A percentile compares a stretch with the other conserved stretches of the same genome.
phyloP scores from a whole-genome alignment of 2,329 filamentous ascomycete species.

The Dactylonectria estremocensis region DNA sequence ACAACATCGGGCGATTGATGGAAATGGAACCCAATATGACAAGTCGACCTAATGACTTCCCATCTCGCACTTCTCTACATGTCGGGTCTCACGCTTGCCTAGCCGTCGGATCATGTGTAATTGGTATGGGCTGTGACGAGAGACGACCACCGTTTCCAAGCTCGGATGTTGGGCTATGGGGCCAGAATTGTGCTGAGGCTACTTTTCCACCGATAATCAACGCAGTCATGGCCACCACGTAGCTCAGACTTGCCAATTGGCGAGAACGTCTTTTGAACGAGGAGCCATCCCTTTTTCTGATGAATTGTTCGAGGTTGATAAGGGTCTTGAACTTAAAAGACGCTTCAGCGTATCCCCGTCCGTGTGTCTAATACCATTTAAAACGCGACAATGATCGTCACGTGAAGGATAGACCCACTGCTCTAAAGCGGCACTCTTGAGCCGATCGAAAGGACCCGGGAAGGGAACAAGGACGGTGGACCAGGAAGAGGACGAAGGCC shows the following conservation, averaged over 20 bases:
- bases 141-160: conserved; percentile 14
- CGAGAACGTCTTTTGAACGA: conserved; percentile 4
- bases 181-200: conserved; percentile 10
- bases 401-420: neutral
- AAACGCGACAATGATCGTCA: conserved; percentile 1
- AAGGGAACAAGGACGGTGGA: neutral
- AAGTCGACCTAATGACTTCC: no score
- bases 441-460: neutral
- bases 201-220: conserved; percentile 10
- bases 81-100: no score
- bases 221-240: conserved; percentile 20
- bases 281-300: conserved; percentile 18
- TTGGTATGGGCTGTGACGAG: conserved; percentile 1
- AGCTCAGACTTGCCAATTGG: conserved; percentile 18
- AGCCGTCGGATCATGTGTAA: neutral
- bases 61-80: no score
- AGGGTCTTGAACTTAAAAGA: conserved; percentile 23
- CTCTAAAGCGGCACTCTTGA: conserved; percentile 4
- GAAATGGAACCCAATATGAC: neutral
- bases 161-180: conserved; percentile 3
- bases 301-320: conserved; percentile 27
- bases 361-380: neutral
- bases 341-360: neutral
- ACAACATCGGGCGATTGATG: neutral
- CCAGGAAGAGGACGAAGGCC: neutral